These are phyloP conservation scores for Kwoniella sp. DNA, from an alignment of 768 basidiomycete species.

Conservation along the genomic window DNA sequence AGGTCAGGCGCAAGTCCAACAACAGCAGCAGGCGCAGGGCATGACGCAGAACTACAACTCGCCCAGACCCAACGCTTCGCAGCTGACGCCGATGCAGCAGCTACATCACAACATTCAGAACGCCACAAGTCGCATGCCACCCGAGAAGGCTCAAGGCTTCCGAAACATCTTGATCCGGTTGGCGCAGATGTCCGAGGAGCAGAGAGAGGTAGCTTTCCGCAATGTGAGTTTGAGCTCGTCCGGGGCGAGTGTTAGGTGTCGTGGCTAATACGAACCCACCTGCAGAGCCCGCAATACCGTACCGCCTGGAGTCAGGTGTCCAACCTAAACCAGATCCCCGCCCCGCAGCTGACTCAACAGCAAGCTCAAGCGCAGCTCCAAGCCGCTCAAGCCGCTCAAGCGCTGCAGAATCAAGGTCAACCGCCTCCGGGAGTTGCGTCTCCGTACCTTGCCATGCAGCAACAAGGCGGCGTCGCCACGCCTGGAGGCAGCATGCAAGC, in stretches of 20 bases:
- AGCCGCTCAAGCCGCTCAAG: neutral
- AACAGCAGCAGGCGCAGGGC: slow-evolving; percentile 5
- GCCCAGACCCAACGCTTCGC: slow-evolving; percentile 8
- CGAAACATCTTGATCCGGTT: slow-evolving; percentile 14
- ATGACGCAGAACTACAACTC: slow-evolving; percentile 11
- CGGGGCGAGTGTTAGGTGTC: neutral
- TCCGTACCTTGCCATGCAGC: slow-evolving; percentile 12
- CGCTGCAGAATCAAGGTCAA: slow-evolving; percentile 1
- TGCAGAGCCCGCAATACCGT: slow-evolving; percentile 5
- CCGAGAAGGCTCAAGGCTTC: slow-evolving; percentile 15
- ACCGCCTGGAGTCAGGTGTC: slow-evolving; percentile 4
- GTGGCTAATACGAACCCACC: neutral
- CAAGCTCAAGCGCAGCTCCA: slow-evolving; percentile 9
- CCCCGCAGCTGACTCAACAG: slow-evolving; percentile 10
- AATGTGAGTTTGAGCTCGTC: slow-evolving; percentile 14
- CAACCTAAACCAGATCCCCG: neutral
- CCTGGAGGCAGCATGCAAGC: slow-evolving; percentile 7
- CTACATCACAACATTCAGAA: slow-evolving; percentile 2
- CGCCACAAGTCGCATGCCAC: slow-evolving; percentile 8
- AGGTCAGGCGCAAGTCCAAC: neutral
- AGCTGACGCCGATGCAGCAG: slow-evolving; percentile 7
- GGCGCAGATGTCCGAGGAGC: slow-evolving; percentile 21
- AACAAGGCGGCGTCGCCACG: neutral
- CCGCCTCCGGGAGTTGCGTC: slow-evolving; percentile 8
- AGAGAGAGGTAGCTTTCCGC: slow-evolving; percentile 15